phyloP scores from a whole-genome alignment of 2,329 filamentous ascomycete genomes.

The Fusarium anthophilum region DNA sequence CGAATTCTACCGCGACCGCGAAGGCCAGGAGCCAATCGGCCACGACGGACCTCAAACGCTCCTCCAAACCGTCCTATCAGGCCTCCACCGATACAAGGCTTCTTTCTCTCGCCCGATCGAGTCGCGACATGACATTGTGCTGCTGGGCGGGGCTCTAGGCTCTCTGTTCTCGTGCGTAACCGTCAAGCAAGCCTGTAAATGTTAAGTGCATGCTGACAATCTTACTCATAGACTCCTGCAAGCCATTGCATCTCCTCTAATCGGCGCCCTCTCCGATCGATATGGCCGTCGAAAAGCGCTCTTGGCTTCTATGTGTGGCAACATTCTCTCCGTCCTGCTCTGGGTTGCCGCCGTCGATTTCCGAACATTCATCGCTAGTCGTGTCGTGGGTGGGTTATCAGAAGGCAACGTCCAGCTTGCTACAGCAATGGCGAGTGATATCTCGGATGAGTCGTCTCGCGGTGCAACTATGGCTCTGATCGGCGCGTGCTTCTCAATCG shows the following conservation, averaged over 20 bases:
- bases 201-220: slow-evolving; percentile 3
- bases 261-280: slow-evolving; percentile 86
- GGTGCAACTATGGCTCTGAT: slow-evolving; percentile 96
- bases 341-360: slow-evolving; percentile 97
- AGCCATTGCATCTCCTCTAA: slow-evolving; percentile 89
- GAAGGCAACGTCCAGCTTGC: slow-evolving; percentile 98
- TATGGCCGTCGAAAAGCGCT: slow-evolving; percentile 89
- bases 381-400: slow-evolving; percentile 89
- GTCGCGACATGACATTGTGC: slow-evolving; percentile 94
- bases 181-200: neutral
- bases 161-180: slow-evolving; percentile 78
- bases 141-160: slow-evolving; percentile 91
- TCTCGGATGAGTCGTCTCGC: slow-evolving; percentile 84
- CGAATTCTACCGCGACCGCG: slow-evolving; percentile 92
- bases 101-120: slow-evolving; percentile 93
- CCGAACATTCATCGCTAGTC: slow-evolving; percentile 92
- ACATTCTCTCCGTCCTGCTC: slow-evolving; percentile 90
- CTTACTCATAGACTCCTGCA: slow-evolving; percentile 75
- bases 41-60: slow-evolving; percentile 67
- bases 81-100: slow-evolving; percentile 94
- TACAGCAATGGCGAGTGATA: slow-evolving; percentile 95
- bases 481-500: slow-evolving; percentile 94
- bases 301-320: slow-evolving; percentile 90
- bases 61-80: slow-evolving; percentile 80
- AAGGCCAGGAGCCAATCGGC: slow-evolving; percentile 63